phyloP scores from a whole-genome alignment of 345 rosid species.

The Brassica carinata region DNA sequence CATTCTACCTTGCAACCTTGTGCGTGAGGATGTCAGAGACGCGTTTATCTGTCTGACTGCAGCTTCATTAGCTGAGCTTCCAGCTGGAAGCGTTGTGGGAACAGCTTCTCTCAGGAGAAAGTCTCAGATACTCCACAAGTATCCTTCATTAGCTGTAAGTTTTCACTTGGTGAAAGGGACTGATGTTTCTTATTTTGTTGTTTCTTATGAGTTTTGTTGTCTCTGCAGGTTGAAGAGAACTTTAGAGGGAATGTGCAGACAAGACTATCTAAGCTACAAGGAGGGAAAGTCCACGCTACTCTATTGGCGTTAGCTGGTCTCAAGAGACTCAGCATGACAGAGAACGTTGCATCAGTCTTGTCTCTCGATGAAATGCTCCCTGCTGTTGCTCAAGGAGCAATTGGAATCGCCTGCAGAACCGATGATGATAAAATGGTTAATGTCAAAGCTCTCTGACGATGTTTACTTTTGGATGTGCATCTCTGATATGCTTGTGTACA shows the following conservation, averaged over 20 bases:
- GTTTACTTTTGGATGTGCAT: constrained; percentile 5
- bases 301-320: constrained; percentile 96
- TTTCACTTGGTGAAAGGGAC: not conserved
- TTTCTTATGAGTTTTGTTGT: constrained; percentile 2
- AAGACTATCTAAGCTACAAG: constrained; percentile 78
- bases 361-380: constrained; percentile 95
- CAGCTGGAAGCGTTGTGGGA: constrained; percentile 85
- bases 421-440: constrained; percentile 83
- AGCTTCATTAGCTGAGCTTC: constrained; percentile 74
- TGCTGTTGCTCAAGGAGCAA: constrained; percentile 99
- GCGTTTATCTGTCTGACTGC: constrained; percentile 76
- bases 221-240: constrained; percentile 77
- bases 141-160: constrained; percentile 75
- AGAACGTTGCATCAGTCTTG: constrained; percentile 74
- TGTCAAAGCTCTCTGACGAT: not conserved
- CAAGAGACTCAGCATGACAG: constrained; percentile 86
- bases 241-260: constrained; percentile 98
- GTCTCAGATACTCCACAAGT: constrained; percentile 89
- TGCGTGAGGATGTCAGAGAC: constrained; percentile 95
- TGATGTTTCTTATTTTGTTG: not conserved
- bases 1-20: constrained; percentile 82
- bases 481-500: not conserved
- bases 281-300: constrained; percentile 87
- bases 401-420: constrained; percentile 92
- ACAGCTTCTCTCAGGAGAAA: constrained; percentile 98